A percentile compares a stretch with the other conserved stretches of the same genome.
Evolutionary conservation across 129 eudicot species (phyloP).

Genomic region (Dittrichia graveolens): DNA sequence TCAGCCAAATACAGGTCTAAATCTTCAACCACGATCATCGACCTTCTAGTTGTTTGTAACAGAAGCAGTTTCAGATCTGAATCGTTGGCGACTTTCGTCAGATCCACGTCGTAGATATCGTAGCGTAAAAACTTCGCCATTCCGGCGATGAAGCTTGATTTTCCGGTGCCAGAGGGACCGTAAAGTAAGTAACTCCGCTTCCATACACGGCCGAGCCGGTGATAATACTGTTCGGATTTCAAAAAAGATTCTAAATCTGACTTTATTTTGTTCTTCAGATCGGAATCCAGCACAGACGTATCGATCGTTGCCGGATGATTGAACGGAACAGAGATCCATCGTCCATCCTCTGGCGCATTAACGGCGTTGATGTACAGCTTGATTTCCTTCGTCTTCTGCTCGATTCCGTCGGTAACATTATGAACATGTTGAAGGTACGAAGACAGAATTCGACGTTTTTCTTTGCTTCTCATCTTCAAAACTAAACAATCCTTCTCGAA

Average conservation of each 20-base stretch:
- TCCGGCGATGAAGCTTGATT: slow-evolving; percentile 84
- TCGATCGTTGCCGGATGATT: slow-evolving; percentile 89
- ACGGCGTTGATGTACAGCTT: slow-evolving; percentile 57
- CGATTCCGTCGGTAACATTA: slow-evolving; percentile 56
- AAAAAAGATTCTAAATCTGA: slow-evolving; percentile 72
- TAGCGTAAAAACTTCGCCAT: slow-evolving; percentile 75
- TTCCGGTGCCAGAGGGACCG: slow-evolving; percentile 91
- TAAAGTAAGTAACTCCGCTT: slow-evolving; percentile 68
- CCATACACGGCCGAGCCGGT: slow-evolving; percentile 86
- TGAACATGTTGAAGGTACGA: slow-evolving; percentile 84
- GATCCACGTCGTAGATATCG: slow-evolving; percentile 74
- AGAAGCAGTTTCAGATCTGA: slow-evolving; percentile 76
- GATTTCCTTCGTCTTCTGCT: slow-evolving; percentile 57
- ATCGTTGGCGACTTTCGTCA: slow-evolving; percentile 49
- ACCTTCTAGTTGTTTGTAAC: slow-evolving; percentile 72
- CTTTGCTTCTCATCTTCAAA: slow-evolving; percentile 63
- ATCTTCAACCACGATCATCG: slow-evolving; percentile 81
- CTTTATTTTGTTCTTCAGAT: slow-evolving; percentile 65
- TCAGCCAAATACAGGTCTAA: slow-evolving; percentile 55
- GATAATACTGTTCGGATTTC: slow-evolving; percentile 81
- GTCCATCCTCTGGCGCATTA: slow-evolving; percentile 44
- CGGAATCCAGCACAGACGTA: slow-evolving; percentile 68
- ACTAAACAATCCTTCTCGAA: slow-evolving; percentile 49
- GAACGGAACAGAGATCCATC: slow-evolving; percentile 79
- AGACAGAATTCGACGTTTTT: slow-evolving; percentile 62